phyloP scores from a whole-genome alignment of 1,284 basidiomycete genomes.

The Bondarzewia mesenterica region DNA sequence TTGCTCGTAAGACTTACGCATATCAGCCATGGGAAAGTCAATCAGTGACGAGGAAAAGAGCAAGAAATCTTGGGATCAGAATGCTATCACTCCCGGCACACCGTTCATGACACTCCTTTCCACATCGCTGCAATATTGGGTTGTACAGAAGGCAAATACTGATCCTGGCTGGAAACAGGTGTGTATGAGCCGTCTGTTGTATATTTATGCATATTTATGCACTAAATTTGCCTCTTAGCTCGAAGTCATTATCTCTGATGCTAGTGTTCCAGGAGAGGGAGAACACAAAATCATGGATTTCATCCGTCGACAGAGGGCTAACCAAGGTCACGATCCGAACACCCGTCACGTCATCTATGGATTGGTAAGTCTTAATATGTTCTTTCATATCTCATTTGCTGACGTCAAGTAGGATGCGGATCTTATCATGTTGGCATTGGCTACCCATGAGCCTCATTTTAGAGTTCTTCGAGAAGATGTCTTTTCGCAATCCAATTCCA shows the following conservation, averaged over 20 bases:
- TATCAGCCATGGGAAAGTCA: constrained; percentile 77
- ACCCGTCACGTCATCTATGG: constrained; percentile 98
- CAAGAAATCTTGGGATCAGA: constrained; percentile 93
- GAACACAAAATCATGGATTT: constrained; percentile 99
- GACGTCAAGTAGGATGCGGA: constrained; percentile 78
- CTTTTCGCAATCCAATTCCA: constrained; percentile 77
- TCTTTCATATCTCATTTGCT: constrained; percentile 7
- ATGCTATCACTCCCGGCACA: constrained; percentile 97
- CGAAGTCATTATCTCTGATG: constrained; percentile 95
- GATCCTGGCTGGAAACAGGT: constrained; percentile 96
- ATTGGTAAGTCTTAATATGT: constrained; percentile 47
- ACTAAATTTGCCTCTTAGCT: constrained; percentile 40
- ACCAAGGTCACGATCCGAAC: constrained; percentile 89
- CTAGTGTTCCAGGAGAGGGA: constrained; percentile 95
- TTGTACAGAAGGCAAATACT: constrained; percentile 89
- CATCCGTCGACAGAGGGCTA: constrained; percentile 85
- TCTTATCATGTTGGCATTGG: constrained; percentile 97
- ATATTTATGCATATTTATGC: constrained; percentile 1
- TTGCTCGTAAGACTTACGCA: neutral
- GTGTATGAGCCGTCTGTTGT: constrained; percentile 18
- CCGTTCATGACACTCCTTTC: constrained; percentile 98
- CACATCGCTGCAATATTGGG: constrained; percentile 89
- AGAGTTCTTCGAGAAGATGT: constrained; percentile 97
- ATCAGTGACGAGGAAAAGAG: constrained; percentile 81
- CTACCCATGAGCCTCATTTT: constrained; percentile 98